Conservation (phyloP, 2,329 filamentous ascomycete genomes). For the Eurotiales sp. region DNA sequence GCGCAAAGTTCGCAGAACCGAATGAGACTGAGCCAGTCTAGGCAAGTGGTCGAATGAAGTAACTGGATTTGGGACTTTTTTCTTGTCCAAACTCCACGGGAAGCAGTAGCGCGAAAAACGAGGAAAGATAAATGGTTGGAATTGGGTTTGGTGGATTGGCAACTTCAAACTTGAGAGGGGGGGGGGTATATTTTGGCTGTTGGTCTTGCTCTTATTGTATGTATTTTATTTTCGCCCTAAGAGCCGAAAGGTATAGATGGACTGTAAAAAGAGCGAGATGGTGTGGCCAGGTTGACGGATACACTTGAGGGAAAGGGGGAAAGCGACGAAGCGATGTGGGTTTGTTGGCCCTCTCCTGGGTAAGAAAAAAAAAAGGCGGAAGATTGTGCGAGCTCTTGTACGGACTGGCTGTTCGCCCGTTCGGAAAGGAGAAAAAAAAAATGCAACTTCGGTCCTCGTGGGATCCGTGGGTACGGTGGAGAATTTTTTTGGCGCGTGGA, state of each 20-base stretch:
- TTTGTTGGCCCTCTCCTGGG: slow-evolving; percentile 14
- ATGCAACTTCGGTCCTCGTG: slow-evolving; percentile 30
- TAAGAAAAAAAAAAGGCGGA: too few relatives aligned
- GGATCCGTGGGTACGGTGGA: slow-evolving; percentile 37
- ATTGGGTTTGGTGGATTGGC: not conserved
- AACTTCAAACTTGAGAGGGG: too few relatives aligned
- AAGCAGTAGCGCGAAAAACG: slow-evolving; percentile 13
- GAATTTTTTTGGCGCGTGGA: slow-evolving; percentile 23
- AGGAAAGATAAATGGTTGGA: not conserved
- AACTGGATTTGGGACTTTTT: slow-evolving; percentile 15
- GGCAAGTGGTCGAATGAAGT: slow-evolving; percentile 10
- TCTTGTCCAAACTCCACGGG: slow-evolving; percentile 14
- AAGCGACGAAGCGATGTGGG: slow-evolving; percentile 22
- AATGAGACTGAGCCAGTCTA: not conserved
- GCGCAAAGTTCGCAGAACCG: slow-evolving; percentile 6
- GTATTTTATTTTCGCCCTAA: slow-evolving; percentile 16
- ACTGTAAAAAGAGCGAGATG: slow-evolving; percentile 23
- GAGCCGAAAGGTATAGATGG: slow-evolving; percentile 21
- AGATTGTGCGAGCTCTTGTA: too few relatives aligned
- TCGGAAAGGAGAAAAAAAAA: slow-evolving; percentile 20
- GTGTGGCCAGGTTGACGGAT: slow-evolving; percentile 20
- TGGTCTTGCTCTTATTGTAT: too few relatives aligned
- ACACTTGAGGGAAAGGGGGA: slow-evolving; percentile 21
- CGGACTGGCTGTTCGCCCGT: too few relatives aligned
- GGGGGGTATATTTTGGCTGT: too few relatives aligned